These are phyloP conservation scores for Prunella vulgaris DNA, from an alignment of 257 asterid genomes.

Conservation along the genomic window DNA sequence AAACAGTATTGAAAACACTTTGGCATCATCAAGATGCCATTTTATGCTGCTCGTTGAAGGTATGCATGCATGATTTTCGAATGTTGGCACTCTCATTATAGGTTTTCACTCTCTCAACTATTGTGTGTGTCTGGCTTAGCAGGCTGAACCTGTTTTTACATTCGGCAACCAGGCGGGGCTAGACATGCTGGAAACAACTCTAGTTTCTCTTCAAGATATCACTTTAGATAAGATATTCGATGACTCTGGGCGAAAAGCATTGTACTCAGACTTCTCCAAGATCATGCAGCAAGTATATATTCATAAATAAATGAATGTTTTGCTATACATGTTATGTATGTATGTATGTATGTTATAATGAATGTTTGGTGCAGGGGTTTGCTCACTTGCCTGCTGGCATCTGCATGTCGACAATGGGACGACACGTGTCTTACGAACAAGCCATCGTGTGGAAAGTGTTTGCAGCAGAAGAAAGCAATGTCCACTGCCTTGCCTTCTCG, in stretches of 20 bases:
- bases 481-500: conserved; percentile 87
- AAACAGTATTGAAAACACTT: conserved; percentile 64
- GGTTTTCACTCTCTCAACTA: neutral
- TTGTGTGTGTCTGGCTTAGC: neutral
- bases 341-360: neutral
- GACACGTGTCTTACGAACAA: conserved; percentile 85
- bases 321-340: neutral
- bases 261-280: conserved; percentile 72
- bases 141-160: conserved; percentile 81
- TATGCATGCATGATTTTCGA: neutral
- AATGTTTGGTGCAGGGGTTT: conserved; percentile 50
- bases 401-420: conserved; percentile 96
- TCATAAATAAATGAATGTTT: neutral
- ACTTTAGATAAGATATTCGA: conserved; percentile 82
- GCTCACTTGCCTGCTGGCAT: conserved; percentile 80
- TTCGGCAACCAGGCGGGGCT: conserved; percentile 95
- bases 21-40: conserved; percentile 98
- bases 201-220: conserved; percentile 85
- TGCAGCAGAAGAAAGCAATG: conserved; percentile 56
- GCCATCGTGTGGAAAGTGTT: conserved; percentile 93
- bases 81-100: neutral
- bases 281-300: conserved; percentile 84
- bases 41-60: conserved; percentile 95
- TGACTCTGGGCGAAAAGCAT: conserved; percentile 67
- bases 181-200: conserved; percentile 92